Evolutionary conservation across 2,329 filamentous ascomycete species (phyloP).

Genomic region (Davidsoniella australis): DNA sequence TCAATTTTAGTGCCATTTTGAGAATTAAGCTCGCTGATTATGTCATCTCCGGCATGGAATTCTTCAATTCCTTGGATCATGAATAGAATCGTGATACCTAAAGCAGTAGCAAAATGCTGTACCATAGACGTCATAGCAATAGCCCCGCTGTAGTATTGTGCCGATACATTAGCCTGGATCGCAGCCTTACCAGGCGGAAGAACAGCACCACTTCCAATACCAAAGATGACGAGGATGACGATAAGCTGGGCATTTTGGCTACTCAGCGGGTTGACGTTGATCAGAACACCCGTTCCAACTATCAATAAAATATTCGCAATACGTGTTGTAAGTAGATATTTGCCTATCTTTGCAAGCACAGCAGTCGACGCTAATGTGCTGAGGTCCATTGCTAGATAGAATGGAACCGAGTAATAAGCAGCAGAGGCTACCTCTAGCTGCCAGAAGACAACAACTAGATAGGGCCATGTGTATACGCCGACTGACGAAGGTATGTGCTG

Average conservation of each 20-base stretch:
- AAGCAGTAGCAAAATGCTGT: not conserved
- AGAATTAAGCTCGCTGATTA: too few relatives aligned
- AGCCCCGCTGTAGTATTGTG: not conserved
- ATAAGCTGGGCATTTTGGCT: not conserved
- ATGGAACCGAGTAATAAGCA: not conserved
- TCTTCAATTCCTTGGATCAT: not conserved
- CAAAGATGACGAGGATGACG: constrained; percentile 4
- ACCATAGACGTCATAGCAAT: constrained; percentile 4
- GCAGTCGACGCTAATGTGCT: not conserved
- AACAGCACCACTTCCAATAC: constrained; percentile 2
- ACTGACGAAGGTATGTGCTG: constrained; percentile 3
- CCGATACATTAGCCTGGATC: constrained; percentile 4
- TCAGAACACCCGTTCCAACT: not conserved
- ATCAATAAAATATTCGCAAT: constrained; percentile 1
- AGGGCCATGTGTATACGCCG: constrained; percentile 1
- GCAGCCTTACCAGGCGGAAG: constrained; percentile 2
- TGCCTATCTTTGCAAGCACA: constrained; percentile 3
- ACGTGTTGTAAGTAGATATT: not conserved
- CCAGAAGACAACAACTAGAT: not conserved
- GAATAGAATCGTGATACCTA: not conserved
- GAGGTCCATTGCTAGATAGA: constrained; percentile 1
- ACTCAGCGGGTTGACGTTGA: not conserved
- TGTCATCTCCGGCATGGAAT: too few relatives aligned
- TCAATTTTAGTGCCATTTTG: too few relatives aligned
- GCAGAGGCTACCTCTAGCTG: not conserved